A percentile compares a stretch with the other conserved stretches of the same genome.
These are phyloP conservation scores for Pinus tabuliformis DNA, from an alignment of 75 land plant species.

Conservation along the genomic window DNA sequence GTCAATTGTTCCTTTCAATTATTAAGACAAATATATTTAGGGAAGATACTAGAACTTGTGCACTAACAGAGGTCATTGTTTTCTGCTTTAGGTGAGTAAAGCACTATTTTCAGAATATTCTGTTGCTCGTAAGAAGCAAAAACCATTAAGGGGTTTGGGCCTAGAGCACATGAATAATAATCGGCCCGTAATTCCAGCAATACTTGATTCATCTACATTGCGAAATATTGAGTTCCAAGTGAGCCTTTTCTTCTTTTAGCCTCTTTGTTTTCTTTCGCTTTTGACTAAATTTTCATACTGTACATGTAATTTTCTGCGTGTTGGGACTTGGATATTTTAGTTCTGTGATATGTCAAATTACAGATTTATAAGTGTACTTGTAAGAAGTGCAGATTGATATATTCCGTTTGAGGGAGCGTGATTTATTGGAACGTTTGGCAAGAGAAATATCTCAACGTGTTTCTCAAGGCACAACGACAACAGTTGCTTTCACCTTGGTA, in stretches of 20 bases:
- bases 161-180: conserved; percentile 81
- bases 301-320: neutral
- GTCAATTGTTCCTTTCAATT: neutral
- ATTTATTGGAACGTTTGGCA: conserved; percentile 67
- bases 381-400: conserved; percentile 44
- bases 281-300: too few relatives aligned
- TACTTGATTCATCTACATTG: conserved; percentile 31
- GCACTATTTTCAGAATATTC: conserved; percentile 69
- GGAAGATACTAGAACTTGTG: neutral
- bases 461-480: conserved; percentile 55
- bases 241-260: conserved; percentile 2
- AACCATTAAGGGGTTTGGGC: conserved; percentile 68
- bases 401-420: conserved; percentile 80
- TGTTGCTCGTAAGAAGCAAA: conserved; percentile 44
- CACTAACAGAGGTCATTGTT: neutral
- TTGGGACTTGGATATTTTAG: too few relatives aligned
- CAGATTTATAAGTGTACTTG: neutral
- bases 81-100: conserved; percentile 70
- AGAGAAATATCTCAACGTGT: conserved; percentile 44
- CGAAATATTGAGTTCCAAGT: conserved; percentile 67
- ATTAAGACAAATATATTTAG: conserved; percentile 1
- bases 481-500: conserved; percentile 61
- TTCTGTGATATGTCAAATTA: neutral
- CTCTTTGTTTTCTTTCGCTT: neutral
- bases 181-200: conserved; percentile 60